A percentile compares a stretch with the other conserved stretches of the same genome.
phyloP scores from a whole-genome alignment of 2,329 filamentous ascomycete genomes.

The Venturiaceae sp. region DNA sequence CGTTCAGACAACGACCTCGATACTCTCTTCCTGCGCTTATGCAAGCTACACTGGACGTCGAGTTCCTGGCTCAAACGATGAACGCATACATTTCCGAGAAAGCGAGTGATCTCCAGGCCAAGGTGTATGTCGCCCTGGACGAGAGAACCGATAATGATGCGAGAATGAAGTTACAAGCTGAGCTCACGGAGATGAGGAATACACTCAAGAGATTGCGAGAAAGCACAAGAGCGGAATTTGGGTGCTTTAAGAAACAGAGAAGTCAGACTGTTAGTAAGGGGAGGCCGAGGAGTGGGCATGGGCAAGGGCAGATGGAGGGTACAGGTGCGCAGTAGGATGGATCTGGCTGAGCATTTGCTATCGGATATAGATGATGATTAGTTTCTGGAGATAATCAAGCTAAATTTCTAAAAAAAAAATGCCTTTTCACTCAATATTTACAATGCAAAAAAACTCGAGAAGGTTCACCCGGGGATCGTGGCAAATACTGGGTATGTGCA shows the following conservation, averaged over 20 bases:
- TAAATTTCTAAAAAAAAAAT: no score
- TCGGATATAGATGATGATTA: no score
- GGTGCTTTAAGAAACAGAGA: constrained; percentile 4
- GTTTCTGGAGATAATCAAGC: no score
- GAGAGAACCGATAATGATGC: constrained; percentile 82
- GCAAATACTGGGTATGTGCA: no score
- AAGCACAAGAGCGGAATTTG: constrained; percentile 71
- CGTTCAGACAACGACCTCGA: constrained; percentile 55
- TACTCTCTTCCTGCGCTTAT: constrained; percentile 79
- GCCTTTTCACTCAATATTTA: no score
- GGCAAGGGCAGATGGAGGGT: not conserved
- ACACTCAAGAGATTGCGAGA: constrained; percentile 78
- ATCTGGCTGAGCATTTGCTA: no score
- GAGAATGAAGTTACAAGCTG: constrained; percentile 67
- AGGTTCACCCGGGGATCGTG: no score
- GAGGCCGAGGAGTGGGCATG: not conserved
- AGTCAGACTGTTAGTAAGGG: not conserved
- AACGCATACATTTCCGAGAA: constrained; percentile 80
- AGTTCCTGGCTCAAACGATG: constrained; percentile 92
- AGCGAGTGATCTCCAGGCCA: constrained; percentile 70
- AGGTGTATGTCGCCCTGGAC: constrained; percentile 89
- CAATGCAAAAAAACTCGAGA: no score
- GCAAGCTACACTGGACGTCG: constrained; percentile 94
- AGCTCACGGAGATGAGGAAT: constrained; percentile 80
- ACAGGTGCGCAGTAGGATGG: no score